Evolutionary conservation across 1,284 basidiomycete genomes (phyloP).

Genomic region (Ustilago nuda): DNA sequence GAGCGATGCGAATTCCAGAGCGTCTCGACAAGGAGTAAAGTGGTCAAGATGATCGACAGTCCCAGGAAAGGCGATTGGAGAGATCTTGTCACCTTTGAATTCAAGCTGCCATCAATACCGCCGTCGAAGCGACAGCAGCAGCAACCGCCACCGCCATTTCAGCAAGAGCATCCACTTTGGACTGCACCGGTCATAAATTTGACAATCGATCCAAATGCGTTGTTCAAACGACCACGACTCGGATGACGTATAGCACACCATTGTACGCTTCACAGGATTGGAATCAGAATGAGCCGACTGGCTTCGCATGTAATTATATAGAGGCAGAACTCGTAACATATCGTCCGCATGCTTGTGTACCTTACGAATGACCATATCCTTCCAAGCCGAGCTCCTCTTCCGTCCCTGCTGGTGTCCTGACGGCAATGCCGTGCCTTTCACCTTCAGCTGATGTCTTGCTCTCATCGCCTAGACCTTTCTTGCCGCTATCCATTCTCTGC

Average conservation of each 20-base stretch:
- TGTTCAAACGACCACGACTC: constrained; percentile 34
- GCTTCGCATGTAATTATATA: constrained; percentile 14
- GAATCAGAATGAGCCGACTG: background rate
- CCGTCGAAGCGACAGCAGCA: constrained; percentile 1
- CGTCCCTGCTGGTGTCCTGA: constrained; percentile 30
- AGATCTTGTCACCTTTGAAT: constrained; percentile 30
- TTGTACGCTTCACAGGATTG: background rate
- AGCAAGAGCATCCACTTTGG: background rate
- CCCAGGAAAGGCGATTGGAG: constrained; percentile 31
- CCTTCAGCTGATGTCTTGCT: constrained; percentile 20
- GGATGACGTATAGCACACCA: constrained; percentile 1
- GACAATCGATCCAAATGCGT: constrained; percentile 30
- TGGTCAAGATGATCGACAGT: constrained; percentile 39
- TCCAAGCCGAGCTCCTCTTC: constrained; percentile 48
- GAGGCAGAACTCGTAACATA: constrained; percentile 6
- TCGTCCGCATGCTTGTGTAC: background rate
- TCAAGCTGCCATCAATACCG: constrained; percentile 18
- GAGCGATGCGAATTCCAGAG: constrained; percentile 14
- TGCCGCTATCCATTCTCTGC: background rate
- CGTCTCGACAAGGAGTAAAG: background rate
- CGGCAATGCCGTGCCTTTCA: constrained; percentile 38
- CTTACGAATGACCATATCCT: constrained; percentile 36
- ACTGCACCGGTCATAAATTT: constrained; percentile 5
- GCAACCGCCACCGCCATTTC: constrained; percentile 6
- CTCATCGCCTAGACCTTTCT: constrained; percentile 1